phyloP scores from a whole-genome alignment of 2,329 filamentous ascomycete species.

The Delphinella strobiligena region DNA sequence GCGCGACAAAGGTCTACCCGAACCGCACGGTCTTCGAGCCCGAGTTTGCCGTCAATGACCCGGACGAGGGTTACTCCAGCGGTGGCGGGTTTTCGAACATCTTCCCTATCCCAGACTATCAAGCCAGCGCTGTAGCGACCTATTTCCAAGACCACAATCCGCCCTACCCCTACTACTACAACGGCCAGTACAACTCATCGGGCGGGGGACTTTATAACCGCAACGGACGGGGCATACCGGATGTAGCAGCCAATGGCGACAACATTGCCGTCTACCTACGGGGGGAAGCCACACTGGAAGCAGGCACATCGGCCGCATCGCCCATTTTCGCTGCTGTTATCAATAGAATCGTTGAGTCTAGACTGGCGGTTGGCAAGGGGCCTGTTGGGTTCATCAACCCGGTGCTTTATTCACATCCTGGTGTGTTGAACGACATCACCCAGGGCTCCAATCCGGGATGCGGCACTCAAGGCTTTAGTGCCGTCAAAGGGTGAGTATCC shows the following conservation, averaged over 20 bases:
- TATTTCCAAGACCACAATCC: constrained; percentile 22
- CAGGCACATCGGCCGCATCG: constrained; percentile 15
- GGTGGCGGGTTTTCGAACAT: constrained; percentile 28
- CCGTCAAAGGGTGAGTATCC: constrained; percentile 9
- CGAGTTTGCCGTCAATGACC: constrained; percentile 10
- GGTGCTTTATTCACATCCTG: constrained; percentile 15
- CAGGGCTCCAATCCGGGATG: constrained; percentile 22
- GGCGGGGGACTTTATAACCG: constrained; percentile 19
- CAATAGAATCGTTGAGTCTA: constrained; percentile 17
- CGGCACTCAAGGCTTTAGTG: constrained; percentile 15
- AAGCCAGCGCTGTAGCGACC: constrained; percentile 22
- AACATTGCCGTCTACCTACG: constrained; percentile 16
- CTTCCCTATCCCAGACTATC: constrained; percentile 25
- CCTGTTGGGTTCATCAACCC: constrained; percentile 22
- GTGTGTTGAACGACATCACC: constrained; percentile 16
- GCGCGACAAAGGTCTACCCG: constrained; percentile 19
- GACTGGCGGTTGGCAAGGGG: constrained; percentile 13
- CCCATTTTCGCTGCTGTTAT: constrained; percentile 18
- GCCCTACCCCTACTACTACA: constrained; percentile 15
- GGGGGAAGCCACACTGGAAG: constrained; percentile 20
- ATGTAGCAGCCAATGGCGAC: constrained; percentile 18
- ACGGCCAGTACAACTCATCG: constrained; percentile 12
- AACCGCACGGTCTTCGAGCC: constrained; percentile 9
- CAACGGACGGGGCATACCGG: constrained; percentile 18
- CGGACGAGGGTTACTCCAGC: constrained; percentile 6